These are phyloP conservation scores for Lactarius hatsudake DNA, from an alignment of 768 basidiomycete species.

Conservation along the genomic window DNA sequence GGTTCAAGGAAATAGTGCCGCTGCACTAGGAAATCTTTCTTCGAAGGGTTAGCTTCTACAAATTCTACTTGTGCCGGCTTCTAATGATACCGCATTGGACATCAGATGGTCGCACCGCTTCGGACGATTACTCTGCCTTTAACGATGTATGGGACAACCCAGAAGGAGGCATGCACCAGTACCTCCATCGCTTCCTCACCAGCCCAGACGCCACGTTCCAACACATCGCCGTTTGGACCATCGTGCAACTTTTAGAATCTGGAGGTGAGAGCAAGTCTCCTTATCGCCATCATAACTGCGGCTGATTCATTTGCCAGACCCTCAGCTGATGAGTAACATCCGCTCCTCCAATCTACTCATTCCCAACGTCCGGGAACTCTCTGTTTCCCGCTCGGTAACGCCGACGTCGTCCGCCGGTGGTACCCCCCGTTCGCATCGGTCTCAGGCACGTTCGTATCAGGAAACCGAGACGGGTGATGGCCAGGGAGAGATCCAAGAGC, in stretches of 20 bases:
- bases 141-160: conserved; percentile 98
- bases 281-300: conserved; percentile 2
- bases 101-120: conserved; percentile 69
- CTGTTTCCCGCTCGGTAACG: conserved; percentile 65
- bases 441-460: conserved; percentile 68
- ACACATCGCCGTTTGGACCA: conserved; percentile 99
- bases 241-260: conserved; percentile 96
- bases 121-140: conserved; percentile 94
- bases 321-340: conserved; percentile 86
- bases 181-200: conserved; percentile 89
- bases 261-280: conserved; percentile 52
- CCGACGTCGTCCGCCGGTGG: conserved; percentile 67
- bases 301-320: conserved; percentile 49
- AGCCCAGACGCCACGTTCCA: conserved; percentile 97
- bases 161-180: conserved; percentile 94
- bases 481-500: conserved; percentile 84
- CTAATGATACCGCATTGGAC: conserved; percentile 8
- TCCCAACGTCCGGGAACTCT: conserved; percentile 82
- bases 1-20: conserved; percentile 98
- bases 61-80: background rate
- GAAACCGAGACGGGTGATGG: conserved; percentile 86
- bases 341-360: conserved; percentile 77
- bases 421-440: conserved; percentile 68
- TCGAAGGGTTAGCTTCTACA: conserved; percentile 69
- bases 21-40: conserved; percentile 94